Conservation (phyloP, 2,329 filamentous ascomycete genomes). For the Epichloe sp. region DNA sequence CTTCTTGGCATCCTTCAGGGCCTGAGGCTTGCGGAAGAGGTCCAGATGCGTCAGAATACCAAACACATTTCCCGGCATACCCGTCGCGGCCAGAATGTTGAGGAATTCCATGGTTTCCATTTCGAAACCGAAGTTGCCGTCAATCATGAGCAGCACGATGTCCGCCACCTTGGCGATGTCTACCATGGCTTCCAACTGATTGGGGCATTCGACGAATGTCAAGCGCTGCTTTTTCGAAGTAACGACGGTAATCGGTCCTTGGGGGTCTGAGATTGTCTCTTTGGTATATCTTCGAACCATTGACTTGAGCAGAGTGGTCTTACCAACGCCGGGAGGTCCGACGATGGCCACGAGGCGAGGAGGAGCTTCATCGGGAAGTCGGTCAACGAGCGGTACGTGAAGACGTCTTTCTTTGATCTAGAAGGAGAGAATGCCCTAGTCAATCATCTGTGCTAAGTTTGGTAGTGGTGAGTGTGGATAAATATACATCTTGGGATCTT, state of each 20-base stretch:
- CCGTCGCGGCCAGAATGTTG: slow-evolving; percentile 82
- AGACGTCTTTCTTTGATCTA: slow-evolving; percentile 90
- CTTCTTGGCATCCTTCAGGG: slow-evolving; percentile 89
- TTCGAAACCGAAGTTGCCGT: slow-evolving; percentile 96
- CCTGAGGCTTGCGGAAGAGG: slow-evolving; percentile 85
- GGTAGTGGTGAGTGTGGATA: neutral
- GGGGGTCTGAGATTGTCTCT: slow-evolving; percentile 79
- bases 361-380: slow-evolving; percentile 87
- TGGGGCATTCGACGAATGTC: slow-evolving; percentile 95
- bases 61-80: slow-evolving; percentile 98
- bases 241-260: slow-evolving; percentile 87
- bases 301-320: slow-evolving; percentile 91
- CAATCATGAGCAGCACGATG: slow-evolving; percentile 94
- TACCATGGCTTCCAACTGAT: slow-evolving; percentile 91
- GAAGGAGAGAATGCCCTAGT: neutral
- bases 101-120: slow-evolving; percentile 99
- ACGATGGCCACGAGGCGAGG: slow-evolving; percentile 89
- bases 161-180: slow-evolving; percentile 95
- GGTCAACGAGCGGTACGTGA: slow-evolving; percentile 92
- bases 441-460: neutral
- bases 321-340: slow-evolving; percentile 87
- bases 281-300: slow-evolving; percentile 91
- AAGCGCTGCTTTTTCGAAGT: slow-evolving; percentile 91
- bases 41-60: slow-evolving; percentile 94
- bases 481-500: slow-evolving; percentile 53